Base-by-base conservation (phyloP, 352 stramenopile species). In the Phytophthora ohioensis region DNA sequence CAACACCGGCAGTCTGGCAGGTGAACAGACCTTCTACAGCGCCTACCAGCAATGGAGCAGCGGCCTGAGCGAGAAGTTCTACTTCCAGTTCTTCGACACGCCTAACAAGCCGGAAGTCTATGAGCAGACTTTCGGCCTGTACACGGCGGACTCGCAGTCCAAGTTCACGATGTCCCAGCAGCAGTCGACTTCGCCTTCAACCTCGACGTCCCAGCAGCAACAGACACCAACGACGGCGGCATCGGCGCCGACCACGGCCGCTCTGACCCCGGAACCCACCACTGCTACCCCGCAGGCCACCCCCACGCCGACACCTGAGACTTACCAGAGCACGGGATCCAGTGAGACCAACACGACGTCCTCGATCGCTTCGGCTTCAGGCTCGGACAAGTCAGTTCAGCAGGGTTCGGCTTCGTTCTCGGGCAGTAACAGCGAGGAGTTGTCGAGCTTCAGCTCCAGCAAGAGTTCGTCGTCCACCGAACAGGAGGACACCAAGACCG, bases 31-130 rank as follows among this genome's bases (percentile, higher is more conserved):
- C 15, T 93, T 91, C 76, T 93, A 81, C 65, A 65, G 67, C 48
- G 74, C 71, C 13, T 91, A 91, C 76, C 78, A 94, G 77, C 57
- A 71, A 31, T 92, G 84, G 84, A 80, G 80, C 57, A 57, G 54
- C 15, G 61, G 65, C 32, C 64, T 88, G 6, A 65, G 79, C 35
- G 80, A 85, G 61, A 88, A 89, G 57, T 91, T 82, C 67, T 92
- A 90, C 79, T 92, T 94, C 75, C 85, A 93, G 73, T 84, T 92
- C 64, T 94, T 89, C 57, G 83, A 94, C 74, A 80, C 76, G 27
- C 80, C 81, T 6, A 72, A 77, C 70, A 81, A 83, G 55, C 49
- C 66, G 0, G 54, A 73, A 32, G 48, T 39, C 0, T 91, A 80
- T 61, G 87, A 94, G 64, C 51, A 80, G 61, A 73, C 62, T 48